Percentiles rank a stretch among this genome's conserved stretches.
phyloP scores from a whole-genome alignment of 257 asterid species.

The Ocimum tenuiflorum region DNA sequence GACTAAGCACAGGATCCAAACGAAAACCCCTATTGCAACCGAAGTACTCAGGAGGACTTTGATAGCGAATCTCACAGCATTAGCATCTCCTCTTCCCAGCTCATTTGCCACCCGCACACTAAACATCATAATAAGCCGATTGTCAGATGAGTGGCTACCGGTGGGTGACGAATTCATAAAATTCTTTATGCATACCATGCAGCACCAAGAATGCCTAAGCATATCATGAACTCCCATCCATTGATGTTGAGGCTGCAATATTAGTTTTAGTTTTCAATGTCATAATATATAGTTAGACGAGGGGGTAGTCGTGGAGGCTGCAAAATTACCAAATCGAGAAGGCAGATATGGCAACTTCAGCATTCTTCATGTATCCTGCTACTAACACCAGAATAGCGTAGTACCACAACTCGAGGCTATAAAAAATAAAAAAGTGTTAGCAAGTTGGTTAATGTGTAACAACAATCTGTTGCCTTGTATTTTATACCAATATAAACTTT shows the following conservation, averaged over 20 bases:
- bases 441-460: not conserved
- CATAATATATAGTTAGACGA: no score
- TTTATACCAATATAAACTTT: not conserved
- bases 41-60: constrained; percentile 58
- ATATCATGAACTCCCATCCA: constrained; percentile 84
- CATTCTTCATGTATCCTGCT: constrained; percentile 86
- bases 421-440: not conserved
- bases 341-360: constrained; percentile 76
- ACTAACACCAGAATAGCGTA: constrained; percentile 65
- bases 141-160: not conserved
- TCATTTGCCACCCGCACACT: constrained; percentile 91
- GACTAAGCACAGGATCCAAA: constrained; percentile 45
- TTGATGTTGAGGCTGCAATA: constrained; percentile 59
- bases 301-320: not conserved
- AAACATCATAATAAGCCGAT: not conserved
- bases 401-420: constrained; percentile 90
- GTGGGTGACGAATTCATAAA: not conserved
- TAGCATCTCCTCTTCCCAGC: constrained; percentile 83
- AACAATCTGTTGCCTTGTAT: not conserved
- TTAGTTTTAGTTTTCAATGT: not conserved
- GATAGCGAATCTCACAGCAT: constrained; percentile 63
- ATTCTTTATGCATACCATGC: constrained; percentile 42
- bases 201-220: constrained; percentile 75
- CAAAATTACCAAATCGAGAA: constrained; percentile 79
- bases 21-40: constrained; percentile 40